Evolutionary conservation across 2,329 filamentous ascomycete genomes (phyloP).

Genomic region (Exophiala bonariae): DNA sequence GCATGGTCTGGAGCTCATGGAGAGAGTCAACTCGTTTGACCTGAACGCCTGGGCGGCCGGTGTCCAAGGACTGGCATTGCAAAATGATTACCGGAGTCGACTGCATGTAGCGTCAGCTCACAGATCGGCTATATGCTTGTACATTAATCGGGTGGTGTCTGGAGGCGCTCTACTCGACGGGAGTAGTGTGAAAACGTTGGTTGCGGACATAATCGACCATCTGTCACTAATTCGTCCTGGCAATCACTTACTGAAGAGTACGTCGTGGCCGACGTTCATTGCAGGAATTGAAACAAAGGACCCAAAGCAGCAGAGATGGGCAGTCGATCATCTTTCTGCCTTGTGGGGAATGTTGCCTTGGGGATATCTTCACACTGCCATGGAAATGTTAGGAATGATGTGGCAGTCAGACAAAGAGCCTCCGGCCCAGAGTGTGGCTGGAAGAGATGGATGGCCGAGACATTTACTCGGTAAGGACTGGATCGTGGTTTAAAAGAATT

Average conservation of each 20-base stretch:
- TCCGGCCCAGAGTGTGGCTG: background rate
- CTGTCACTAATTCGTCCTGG: background rate
- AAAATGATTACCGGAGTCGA: background rate
- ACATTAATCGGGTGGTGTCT: background rate
- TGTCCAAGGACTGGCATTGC: background rate
- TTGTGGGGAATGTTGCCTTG: slow-evolving; percentile 3
- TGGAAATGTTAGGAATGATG: background rate
- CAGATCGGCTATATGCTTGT: slow-evolving; percentile 1
- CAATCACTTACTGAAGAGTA: slow-evolving; percentile 2
- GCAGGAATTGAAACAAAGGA: background rate
- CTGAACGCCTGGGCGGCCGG: background rate
- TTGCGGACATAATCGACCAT: background rate
- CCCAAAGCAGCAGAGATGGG: background rate
- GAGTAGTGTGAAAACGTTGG: background rate
- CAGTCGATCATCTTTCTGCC: slow-evolving; percentile 1
- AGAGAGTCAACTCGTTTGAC: background rate
- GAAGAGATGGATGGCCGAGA: background rate
- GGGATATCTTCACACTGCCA: slow-evolving; percentile 1
- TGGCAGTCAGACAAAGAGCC: background rate
- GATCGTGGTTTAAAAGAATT: background rate
- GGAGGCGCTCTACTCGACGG: background rate
- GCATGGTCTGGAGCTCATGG: background rate
- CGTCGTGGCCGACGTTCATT: slow-evolving; percentile 2
- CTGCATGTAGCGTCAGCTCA: slow-evolving; percentile 2
- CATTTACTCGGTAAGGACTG: background rate